Conservation (phyloP, 2,329 filamentous ascomycete species). For the Epichloe elymi region DNA sequence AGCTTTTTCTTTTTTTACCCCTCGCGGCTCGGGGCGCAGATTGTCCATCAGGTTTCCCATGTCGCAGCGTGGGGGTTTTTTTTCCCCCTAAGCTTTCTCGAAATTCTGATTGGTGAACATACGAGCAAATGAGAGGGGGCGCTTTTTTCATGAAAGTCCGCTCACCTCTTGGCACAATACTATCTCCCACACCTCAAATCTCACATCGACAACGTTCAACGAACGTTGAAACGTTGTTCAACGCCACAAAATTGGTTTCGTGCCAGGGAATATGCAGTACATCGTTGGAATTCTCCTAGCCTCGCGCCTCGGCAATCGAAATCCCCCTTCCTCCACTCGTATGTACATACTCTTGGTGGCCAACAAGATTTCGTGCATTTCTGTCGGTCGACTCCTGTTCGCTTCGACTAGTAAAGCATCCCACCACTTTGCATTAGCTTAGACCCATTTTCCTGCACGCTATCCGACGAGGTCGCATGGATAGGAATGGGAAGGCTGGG, state of each 20-base stretch:
- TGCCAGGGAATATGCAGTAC: background rate
- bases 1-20: background rate
- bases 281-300: background rate
- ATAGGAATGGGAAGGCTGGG: background rate
- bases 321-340: no score
- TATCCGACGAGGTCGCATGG: background rate
- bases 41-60: background rate
- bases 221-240: no score
- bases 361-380: constrained; percentile 1
- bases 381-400: no score
- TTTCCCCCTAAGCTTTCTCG: no score
- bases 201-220: background rate
- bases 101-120: no score
- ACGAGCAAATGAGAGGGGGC: no score
- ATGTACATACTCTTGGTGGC: background rate
- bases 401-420: background rate
- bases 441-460: background rate
- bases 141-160: no score
- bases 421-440: background rate
- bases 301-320: background rate
- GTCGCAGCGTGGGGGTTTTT: background rate
- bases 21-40: background rate
- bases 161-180: no score
- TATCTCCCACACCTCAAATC: no score
- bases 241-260: background rate